Percentiles rank a stretch among this genome's conserved stretches.
phyloP scores from a whole-genome alignment of 305 asterid genomes.

The Solanum hybrid region DNA sequence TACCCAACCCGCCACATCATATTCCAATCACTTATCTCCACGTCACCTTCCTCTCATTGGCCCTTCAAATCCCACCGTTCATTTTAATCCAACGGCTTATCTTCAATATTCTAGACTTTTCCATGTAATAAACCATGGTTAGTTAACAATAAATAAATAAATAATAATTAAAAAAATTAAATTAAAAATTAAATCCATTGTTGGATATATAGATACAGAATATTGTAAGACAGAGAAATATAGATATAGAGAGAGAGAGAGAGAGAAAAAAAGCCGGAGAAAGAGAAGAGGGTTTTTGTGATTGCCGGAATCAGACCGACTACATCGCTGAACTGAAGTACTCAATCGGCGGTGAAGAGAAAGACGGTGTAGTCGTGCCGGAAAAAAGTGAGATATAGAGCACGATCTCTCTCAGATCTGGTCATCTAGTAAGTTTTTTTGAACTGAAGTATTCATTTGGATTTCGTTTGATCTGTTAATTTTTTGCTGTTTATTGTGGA shows the following conservation, averaged over 20 bases:
- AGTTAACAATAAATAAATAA: not conserved
- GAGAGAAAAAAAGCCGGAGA: not conserved
- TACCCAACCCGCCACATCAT: constrained; percentile 35
- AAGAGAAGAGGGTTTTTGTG: constrained; percentile 4
- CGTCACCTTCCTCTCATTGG: constrained; percentile 18
- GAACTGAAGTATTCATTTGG: not conserved
- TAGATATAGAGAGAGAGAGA: not conserved
- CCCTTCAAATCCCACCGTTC: constrained; percentile 10
- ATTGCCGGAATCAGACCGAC: not conserved
- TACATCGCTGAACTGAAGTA: not conserved
- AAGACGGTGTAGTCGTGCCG: not conserved
- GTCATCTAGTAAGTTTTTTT: not conserved
- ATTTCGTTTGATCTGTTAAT: not conserved
- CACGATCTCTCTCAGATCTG: constrained; percentile 14
- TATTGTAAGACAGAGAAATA: not conserved
- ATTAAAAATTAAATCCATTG: not conserved
- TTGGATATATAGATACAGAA: constrained; percentile 3
- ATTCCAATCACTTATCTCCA: constrained; percentile 41
- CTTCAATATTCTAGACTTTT: constrained; percentile 28
- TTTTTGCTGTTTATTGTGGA: not conserved
- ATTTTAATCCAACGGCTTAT: constrained; percentile 20
- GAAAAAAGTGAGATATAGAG: not conserved
- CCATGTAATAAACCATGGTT: constrained; percentile 12
- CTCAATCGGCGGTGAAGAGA: not conserved
- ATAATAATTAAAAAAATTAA: not conserved